A percentile compares a stretch with the other conserved stretches of the same genome.
phyloP scores from a whole-genome alignment of 768 basidiomycete genomes.

The Mycena alexandri region DNA sequence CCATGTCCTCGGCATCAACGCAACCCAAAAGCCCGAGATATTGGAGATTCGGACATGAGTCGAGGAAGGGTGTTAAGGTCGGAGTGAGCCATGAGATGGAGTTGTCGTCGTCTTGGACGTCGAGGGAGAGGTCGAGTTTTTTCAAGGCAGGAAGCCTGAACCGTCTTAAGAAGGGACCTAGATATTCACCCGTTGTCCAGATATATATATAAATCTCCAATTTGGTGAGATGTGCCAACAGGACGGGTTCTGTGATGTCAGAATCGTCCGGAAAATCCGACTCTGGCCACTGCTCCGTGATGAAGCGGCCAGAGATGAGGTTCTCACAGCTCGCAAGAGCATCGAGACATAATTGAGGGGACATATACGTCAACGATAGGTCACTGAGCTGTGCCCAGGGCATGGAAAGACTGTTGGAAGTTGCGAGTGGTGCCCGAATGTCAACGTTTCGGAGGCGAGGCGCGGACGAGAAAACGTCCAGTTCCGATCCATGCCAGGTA shows the following conservation, averaged over 20 bases:
- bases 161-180: constrained; percentile 19
- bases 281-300: constrained; percentile 23
- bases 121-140: constrained; percentile 2
- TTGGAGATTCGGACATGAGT: not conserved
- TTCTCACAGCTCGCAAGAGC: constrained; percentile 8
- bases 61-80: not conserved
- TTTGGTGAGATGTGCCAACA: constrained; percentile 1
- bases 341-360: constrained; percentile 24
- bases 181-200: constrained; percentile 1
- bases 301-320: constrained; percentile 10
- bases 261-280: not conserved
- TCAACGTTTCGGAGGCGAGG: constrained; percentile 13
- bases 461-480: not conserved
- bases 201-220: not conserved
- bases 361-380: not conserved
- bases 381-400: constrained; percentile 20
- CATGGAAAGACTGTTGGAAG: not conserved
- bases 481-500: not conserved
- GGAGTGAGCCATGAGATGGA: not conserved
- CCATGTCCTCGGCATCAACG: not conserved
- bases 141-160: constrained; percentile 7
- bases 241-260: not conserved
- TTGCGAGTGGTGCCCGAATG: not conserved
- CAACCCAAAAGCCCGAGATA: not conserved
- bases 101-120: too few species aligned